A percentile compares a stretch with the other conserved stretches of the same genome.
Conservation (phyloP, 2,329 filamentous ascomycete genomes). For the Talaromyces sp. region DNA sequence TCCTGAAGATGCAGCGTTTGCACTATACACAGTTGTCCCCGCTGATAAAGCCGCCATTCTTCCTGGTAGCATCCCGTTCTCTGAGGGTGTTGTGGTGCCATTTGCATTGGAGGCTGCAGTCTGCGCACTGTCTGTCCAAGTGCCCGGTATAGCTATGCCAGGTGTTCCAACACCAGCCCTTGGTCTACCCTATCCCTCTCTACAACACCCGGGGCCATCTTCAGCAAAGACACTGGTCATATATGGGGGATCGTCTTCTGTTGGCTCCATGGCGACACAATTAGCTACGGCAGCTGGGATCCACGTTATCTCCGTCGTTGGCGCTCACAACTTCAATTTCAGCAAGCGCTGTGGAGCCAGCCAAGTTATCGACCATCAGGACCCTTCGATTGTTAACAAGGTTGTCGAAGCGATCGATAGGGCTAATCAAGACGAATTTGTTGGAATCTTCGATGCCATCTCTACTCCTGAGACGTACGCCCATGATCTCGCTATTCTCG, state of each 20-base stretch:
- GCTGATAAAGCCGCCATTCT: conserved; percentile 8
- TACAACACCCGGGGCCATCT: not conserved
- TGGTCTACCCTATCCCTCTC: conserved; percentile 7
- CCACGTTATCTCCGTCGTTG: conserved; percentile 32
- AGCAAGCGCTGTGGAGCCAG: conserved; percentile 39
- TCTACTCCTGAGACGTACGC: conserved; percentile 5
- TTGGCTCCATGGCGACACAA: conserved; percentile 41
- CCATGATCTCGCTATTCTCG: conserved; percentile 1
- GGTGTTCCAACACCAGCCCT: conserved; percentile 10
- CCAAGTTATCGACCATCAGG: conserved; percentile 41
- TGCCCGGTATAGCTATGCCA: conserved; percentile 7
- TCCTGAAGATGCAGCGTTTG: conserved; percentile 7
- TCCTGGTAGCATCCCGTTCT: not conserved
- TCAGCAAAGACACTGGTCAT: conserved; percentile 16
- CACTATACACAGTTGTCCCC: conserved; percentile 8
- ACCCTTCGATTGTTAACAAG: conserved; percentile 14
- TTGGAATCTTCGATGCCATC: conserved; percentile 14
- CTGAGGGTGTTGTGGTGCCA: conserved; percentile 2
- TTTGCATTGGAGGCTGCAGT: conserved; percentile 11
- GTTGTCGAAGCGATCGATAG: conserved; percentile 13
- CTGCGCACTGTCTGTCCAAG: conserved; percentile 7
- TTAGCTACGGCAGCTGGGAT: conserved; percentile 36
- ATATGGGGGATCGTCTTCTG: conserved; percentile 45
- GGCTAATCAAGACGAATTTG: conserved; percentile 9
- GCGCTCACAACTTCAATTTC: conserved; percentile 23